phyloP scores from a whole-genome alignment of 371 early-diverging fungal species.

The Mucor ambiguus region DNA sequence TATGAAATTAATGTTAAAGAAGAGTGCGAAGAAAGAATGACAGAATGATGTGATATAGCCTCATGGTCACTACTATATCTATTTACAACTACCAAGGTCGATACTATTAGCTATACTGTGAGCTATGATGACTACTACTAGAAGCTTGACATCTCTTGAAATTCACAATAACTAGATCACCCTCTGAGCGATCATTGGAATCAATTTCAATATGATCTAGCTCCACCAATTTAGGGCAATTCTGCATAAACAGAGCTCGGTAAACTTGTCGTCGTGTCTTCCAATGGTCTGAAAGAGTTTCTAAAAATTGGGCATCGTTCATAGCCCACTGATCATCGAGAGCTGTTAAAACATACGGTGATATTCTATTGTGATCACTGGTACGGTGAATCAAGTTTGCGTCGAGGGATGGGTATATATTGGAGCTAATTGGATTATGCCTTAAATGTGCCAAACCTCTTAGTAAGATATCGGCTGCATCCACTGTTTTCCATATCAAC shows the following conservation, averaged over 20 bases:
- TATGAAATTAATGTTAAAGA: neutral
- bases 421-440: slow-evolving; percentile 35
- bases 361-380: slow-evolving; percentile 11
- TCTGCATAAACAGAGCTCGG: slow-evolving; percentile 48
- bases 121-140: neutral
- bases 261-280: slow-evolving; percentile 44
- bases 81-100: neutral
- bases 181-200: slow-evolving; percentile 10
- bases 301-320: slow-evolving; percentile 40
- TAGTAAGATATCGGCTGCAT: neutral
- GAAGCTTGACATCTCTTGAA: slow-evolving; percentile 7
- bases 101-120: neutral
- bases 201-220: slow-evolving; percentile 44
- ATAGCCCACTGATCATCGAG: slow-evolving; percentile 46
- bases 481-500: neutral
- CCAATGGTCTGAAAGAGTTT: slow-evolving; percentile 44
- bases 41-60: neutral
- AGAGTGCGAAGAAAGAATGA: neutral
- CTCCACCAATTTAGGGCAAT: slow-evolving; percentile 41
- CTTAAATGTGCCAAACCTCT: slow-evolving; percentile 8
- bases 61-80: neutral
- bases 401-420: slow-evolving; percentile 35
- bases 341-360: slow-evolving; percentile 36
- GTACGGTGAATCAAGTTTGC: neutral
- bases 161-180: slow-evolving; percentile 7